These are phyloP conservation scores for Nothophoma quercina DNA, from an alignment of 2,329 filamentous ascomycete species.

Conservation along the genomic window DNA sequence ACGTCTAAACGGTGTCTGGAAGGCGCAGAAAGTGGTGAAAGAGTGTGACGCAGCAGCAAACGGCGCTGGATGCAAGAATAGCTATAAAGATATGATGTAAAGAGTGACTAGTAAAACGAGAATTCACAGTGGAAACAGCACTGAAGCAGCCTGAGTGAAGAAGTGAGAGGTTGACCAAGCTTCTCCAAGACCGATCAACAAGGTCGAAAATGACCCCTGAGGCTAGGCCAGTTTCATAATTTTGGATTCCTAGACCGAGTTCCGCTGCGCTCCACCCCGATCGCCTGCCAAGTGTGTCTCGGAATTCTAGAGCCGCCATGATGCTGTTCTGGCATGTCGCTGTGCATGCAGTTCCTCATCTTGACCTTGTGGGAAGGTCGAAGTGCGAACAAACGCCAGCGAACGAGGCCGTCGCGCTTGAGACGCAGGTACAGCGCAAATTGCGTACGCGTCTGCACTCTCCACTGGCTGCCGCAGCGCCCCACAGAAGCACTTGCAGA, in stretches of 20 bases:
- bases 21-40: conserved; percentile 22
- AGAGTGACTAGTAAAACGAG: conserved; percentile 43
- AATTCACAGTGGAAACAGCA: conserved; percentile 39
- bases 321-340: conserved; percentile 11
- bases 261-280: conserved; percentile 13
- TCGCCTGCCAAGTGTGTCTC: conserved; percentile 13
- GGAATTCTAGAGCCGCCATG: conserved; percentile 13
- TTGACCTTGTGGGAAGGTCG: background rate
- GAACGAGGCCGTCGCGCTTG: conserved; percentile 10
- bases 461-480: conserved; percentile 13
- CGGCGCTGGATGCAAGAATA: conserved; percentile 25
- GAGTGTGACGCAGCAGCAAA: conserved; percentile 38
- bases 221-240: conserved; percentile 36
- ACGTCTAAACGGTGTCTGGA: conserved; percentile 23
- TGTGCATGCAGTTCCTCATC: background rate
- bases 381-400: background rate
- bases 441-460: conserved; percentile 20
- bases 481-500: conserved; percentile 18
- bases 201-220: conserved; percentile 32
- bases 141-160: conserved; percentile 44
- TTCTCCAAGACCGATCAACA: conserved; percentile 34
- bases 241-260: conserved; percentile 17
- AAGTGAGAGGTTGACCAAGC: conserved; percentile 36
- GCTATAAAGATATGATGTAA: conserved; percentile 34
- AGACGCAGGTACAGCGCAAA: conserved; percentile 20